phyloP scores from a whole-genome alignment of 2,329 filamentous ascomycete species.

The Mariannaea sp. region DNA sequence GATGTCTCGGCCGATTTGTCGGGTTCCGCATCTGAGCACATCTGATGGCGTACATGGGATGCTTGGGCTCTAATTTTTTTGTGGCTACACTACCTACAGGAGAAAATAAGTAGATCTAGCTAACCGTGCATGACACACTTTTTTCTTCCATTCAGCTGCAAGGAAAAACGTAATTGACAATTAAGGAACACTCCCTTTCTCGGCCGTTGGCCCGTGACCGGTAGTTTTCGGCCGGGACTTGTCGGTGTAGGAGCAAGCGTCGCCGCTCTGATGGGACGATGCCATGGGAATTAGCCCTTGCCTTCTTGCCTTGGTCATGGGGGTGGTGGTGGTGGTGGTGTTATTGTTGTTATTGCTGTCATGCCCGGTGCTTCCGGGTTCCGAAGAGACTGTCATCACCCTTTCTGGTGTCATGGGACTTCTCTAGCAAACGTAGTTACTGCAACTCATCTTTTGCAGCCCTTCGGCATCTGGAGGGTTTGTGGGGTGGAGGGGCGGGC shows the following conservation, averaged over 20 bases:
- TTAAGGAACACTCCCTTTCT: constrained; percentile 1
- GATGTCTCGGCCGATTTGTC: constrained; percentile 23
- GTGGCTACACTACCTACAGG: no score
- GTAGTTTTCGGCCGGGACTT: constrained; percentile 35
- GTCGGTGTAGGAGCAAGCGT: constrained; percentile 20
- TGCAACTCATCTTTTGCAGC: not conserved
- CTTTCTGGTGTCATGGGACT: constrained; percentile 8
- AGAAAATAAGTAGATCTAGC: no score
- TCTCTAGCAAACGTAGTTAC: not conserved
- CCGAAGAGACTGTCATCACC: constrained; percentile 6
- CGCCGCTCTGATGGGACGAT: constrained; percentile 25
- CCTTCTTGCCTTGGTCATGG: constrained; percentile 22
- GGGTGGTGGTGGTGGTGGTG: no score
- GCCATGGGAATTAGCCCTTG: constrained; percentile 9
- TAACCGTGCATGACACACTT: no score
- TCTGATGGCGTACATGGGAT: not conserved
- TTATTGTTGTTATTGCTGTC: constrained; percentile 4
- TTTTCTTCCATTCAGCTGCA: not conserved
- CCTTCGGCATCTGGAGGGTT: constrained; percentile 8
- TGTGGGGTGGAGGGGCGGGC: no score
- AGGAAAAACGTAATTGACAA: not conserved
- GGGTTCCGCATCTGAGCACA: not conserved
- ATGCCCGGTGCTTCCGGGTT: constrained; percentile 22
- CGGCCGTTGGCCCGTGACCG: constrained; percentile 28
- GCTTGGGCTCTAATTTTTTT: no score